Evolutionary conservation across 805 yeast genomes (phyloP).

Genomic region (Pichia nakasei): DNA sequence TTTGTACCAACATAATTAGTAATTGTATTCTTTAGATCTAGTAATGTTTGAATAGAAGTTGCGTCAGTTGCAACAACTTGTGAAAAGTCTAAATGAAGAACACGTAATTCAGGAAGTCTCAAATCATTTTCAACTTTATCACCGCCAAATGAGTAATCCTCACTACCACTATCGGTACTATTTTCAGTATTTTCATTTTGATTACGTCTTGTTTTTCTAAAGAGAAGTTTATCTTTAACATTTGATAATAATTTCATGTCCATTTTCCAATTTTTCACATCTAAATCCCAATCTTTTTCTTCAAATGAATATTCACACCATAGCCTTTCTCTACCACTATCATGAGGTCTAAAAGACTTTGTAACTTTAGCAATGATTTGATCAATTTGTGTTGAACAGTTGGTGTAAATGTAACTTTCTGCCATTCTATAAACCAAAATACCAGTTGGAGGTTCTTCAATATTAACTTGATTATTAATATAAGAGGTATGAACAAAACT

Average conservation of each 20-base stretch:
- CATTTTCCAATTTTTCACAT: slow-evolving; percentile 1
- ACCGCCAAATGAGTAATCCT: background rate
- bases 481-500: slow-evolving; percentile 24
- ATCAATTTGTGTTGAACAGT: slow-evolving; percentile 68
- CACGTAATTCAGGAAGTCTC: slow-evolving; percentile 46
- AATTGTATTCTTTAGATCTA: slow-evolving; percentile 66
- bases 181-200: background rate
- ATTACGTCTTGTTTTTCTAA: background rate
- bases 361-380: slow-evolving; percentile 58
- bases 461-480: slow-evolving; percentile 46
- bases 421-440: slow-evolving; percentile 76
- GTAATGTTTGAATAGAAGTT: slow-evolving; percentile 69
- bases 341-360: slow-evolving; percentile 51
- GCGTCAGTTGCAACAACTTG: slow-evolving; percentile 69
- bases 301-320: slow-evolving; percentile 56
- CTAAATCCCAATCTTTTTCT: slow-evolving; percentile 3
- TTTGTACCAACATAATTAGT: slow-evolving; percentile 70
- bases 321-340: slow-evolving; percentile 44
- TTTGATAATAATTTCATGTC: background rate
- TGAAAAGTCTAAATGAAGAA: slow-evolving; percentile 75
- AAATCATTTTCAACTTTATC: background rate
- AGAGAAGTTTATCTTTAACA: background rate
- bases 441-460: slow-evolving; percentile 83
- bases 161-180: background rate
- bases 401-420: slow-evolving; percentile 77